phyloP scores from a whole-genome alignment of 805 yeast species.

The Candida andamanensis region DNA sequence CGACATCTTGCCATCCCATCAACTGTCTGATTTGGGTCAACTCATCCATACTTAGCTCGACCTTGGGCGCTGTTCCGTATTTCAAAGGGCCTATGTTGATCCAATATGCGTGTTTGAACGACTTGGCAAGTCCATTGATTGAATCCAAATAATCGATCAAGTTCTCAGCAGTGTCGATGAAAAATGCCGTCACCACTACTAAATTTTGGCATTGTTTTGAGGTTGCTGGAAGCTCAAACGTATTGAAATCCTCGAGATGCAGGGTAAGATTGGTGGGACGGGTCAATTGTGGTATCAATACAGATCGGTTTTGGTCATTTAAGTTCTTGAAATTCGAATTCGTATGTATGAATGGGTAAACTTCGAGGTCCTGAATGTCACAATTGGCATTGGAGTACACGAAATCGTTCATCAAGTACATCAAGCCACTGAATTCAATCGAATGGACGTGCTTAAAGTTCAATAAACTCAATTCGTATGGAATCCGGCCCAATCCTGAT shows the following conservation, averaged over 20 bases:
- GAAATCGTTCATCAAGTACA: slow-evolving; percentile 66
- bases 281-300: slow-evolving; percentile 17
- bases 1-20: slow-evolving; percentile 56
- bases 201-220: slow-evolving; percentile 36
- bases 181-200: slow-evolving; percentile 65
- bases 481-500: slow-evolving; percentile 76
- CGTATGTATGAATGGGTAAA: slow-evolving; percentile 52
- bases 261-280: slow-evolving; percentile 47
- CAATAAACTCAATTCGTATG: slow-evolving; percentile 53
- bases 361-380: slow-evolving; percentile 16
- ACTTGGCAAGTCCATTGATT: slow-evolving; percentile 34
- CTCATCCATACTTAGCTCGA: slow-evolving; percentile 74
- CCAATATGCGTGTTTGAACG: slow-evolving; percentile 58
- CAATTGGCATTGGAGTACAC: slow-evolving; percentile 31
- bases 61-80: slow-evolving; percentile 80
- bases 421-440: slow-evolving; percentile 69
- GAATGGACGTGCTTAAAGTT: slow-evolving; percentile 54
- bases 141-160: slow-evolving; percentile 68
- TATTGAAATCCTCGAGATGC: slow-evolving; percentile 61
- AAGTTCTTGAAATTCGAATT: slow-evolving; percentile 58
- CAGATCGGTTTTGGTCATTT: slow-evolving; percentile 48
- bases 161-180: slow-evolving; percentile 91
- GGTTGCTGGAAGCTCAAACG: slow-evolving; percentile 33
- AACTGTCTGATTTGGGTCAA: slow-evolving; percentile 44
- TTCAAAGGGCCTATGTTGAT: slow-evolving; percentile 89